Evolutionary conservation across 2,329 filamentous ascomycete species (phyloP).

Genomic region (Graphium sp.): DNA sequence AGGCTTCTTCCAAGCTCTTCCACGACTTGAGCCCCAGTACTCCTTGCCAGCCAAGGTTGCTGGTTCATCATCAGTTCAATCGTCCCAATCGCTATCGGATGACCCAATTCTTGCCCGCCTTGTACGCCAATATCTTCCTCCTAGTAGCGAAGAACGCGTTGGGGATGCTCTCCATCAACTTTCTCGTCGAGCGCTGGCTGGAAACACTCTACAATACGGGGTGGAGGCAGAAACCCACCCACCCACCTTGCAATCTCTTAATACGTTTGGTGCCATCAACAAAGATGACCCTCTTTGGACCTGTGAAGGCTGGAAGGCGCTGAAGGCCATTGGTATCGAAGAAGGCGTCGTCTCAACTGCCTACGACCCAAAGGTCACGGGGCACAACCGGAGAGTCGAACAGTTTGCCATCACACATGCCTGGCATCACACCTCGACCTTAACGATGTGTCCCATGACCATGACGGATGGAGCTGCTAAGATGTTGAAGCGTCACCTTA

Average conservation of each 20-base stretch:
- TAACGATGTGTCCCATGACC: slow-evolving; percentile 3
- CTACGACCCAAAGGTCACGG: slow-evolving; percentile 4
- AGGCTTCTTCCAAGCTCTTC: slow-evolving; percentile 8
- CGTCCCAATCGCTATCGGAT: too few relatives aligned
- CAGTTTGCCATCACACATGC: slow-evolving; percentile 5
- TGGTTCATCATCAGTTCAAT: slow-evolving; percentile 1
- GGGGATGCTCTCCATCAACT: slow-evolving; percentile 5
- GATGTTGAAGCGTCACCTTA: slow-evolving; percentile 27
- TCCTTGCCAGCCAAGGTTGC: slow-evolving; percentile 2
- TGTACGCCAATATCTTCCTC: too few relatives aligned
- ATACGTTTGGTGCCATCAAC: slow-evolving; percentile 7
- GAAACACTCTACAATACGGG: slow-evolving; percentile 3
- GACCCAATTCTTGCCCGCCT: too few relatives aligned
- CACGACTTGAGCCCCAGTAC: slow-evolving; percentile 5
- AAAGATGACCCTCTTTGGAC: slow-evolving; percentile 6
- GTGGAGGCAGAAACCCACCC: slow-evolving; percentile 6
- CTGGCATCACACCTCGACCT: slow-evolving; percentile 3
- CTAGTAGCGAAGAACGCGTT: too few relatives aligned
- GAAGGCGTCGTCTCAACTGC: slow-evolving; percentile 6
- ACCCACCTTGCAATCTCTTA: slow-evolving; percentile 6
- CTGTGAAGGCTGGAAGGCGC: slow-evolving; percentile 7
- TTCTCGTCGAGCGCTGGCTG: slow-evolving; percentile 5
- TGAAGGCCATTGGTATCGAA: slow-evolving; percentile 7
- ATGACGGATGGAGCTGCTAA: slow-evolving; percentile 35
- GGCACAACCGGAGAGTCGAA: slow-evolving; percentile 6